phyloP scores from a whole-genome alignment of 352 stramenopile genomes.

The Sclerospora graminicola region DNA sequence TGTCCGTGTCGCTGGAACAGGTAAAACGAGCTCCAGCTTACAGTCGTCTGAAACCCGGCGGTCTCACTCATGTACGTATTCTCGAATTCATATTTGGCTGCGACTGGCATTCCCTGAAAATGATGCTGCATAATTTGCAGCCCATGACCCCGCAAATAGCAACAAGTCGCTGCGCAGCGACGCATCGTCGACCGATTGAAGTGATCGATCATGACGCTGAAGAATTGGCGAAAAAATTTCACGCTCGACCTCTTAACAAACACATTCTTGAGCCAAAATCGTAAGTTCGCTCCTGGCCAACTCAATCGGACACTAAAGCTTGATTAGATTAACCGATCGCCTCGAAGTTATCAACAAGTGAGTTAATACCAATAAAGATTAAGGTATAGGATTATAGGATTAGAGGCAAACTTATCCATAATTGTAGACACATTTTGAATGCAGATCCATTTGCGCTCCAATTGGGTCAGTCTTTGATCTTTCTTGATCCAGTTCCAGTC shows the following conservation, averaged over 20 bases:
- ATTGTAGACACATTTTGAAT: too few species aligned
- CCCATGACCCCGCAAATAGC: slow-evolving; percentile 57
- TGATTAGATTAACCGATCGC: slow-evolving; percentile 32
- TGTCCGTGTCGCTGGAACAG: slow-evolving; percentile 13
- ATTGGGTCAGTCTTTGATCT: too few species aligned
- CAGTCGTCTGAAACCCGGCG: slow-evolving; percentile 17
- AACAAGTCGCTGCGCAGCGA: slow-evolving; percentile 43
- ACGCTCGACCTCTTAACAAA: slow-evolving; percentile 47
- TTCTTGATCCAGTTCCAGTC: too few species aligned
- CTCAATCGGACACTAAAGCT: slow-evolving; percentile 19
- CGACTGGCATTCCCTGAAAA: too few species aligned
- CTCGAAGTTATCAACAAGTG: slow-evolving; percentile 36
- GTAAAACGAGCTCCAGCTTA: slow-evolving; percentile 17
- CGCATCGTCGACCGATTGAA: slow-evolving; percentile 44
- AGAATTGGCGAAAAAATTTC: slow-evolving; percentile 71
- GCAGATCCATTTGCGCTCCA: too few species aligned
- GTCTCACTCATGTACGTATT: slow-evolving; percentile 37
- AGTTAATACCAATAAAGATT: too few species aligned
- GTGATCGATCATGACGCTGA: slow-evolving; percentile 56
- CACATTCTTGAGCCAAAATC: slow-evolving; percentile 37
- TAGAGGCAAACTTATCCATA: too few species aligned
- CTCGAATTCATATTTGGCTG: not conserved
- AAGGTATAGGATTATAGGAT: too few species aligned
- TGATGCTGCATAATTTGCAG: slow-evolving; percentile 13
- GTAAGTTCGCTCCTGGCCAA: slow-evolving; percentile 17